Evolutionary conservation across 305 asterid species (phyloP), one percentile per base, ranked within the genome.

Genomic region (Caryopteris hybrid): DNA sequence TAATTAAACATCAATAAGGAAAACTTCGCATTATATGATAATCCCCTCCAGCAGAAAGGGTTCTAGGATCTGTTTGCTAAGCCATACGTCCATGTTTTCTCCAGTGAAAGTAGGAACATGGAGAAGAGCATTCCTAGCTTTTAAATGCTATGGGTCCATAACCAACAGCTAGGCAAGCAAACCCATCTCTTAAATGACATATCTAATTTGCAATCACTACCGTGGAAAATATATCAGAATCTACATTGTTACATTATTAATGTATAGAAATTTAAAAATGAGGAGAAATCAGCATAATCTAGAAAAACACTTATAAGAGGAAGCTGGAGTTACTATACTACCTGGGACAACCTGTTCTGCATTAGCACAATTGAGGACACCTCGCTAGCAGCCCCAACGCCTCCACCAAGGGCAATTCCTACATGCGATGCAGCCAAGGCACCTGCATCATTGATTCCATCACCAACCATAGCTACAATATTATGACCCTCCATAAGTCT

Each of bases 381-480:
- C 76, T 94, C 99, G 74, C 97, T 89, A 52, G 99, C 99, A 74
- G 98, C 99, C 70, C 96, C 97, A 21, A 86, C 99, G 70, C 97
- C 97, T 3, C 96, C 95, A 57, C 95, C 96, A 56, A 94, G 85
- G 58, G 99, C 99, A 65, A 94, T 73, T 66, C 99, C 99, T 23
- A 94, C 97, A 71, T 94, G 93, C 23, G 99, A 87, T 69, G 89
- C 77, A 76, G 99, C 98, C 73, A 94, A 76, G 70, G 99, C 98
- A 76, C 98, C 99, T 70, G 98, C 92, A 70, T 94, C 99, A 76
- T 94, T 94, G 60, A 94, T 91, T 69, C 99, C 99, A 74, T 94
- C 99, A 48, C 99, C 99, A 60, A 94, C 99, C 99, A 94, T 94
- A 75, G 99, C 97, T 42, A 91, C 99, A 76, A 89, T 63, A 48